Conservation (phyloP, 495 filamentous ascomycete genomes). For the Chaetomium fimeti region DNA sequence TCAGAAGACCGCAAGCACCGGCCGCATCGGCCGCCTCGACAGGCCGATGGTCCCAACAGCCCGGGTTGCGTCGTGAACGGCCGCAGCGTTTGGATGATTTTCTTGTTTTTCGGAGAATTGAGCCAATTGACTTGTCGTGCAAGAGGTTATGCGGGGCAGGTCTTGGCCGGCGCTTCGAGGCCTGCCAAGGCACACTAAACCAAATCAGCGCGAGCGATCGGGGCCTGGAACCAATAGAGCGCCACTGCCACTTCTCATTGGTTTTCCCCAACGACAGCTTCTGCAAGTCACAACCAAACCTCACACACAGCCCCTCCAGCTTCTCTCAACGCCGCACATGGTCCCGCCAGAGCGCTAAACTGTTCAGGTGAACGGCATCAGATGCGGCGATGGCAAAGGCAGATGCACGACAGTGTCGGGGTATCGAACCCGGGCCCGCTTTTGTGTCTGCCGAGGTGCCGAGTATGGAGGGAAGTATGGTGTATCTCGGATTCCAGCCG, state of each 20-base stretch:
- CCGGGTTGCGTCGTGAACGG: conserved; percentile 4
- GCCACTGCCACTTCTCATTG: conserved; percentile 18
- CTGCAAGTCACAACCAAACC: conserved; percentile 19
- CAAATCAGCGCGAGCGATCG: neutral
- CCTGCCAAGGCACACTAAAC: conserved; percentile 19
- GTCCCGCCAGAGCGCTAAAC: too few species aligned
- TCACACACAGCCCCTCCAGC: conserved; percentile 16
- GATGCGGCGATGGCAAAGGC: too few species aligned
- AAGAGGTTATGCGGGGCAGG: conserved; percentile 1
- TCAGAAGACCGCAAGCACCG: neutral
- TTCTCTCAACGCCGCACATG: neutral
- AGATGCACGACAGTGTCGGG: too few species aligned
- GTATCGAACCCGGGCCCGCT: too few species aligned
- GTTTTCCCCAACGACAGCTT: neutral
- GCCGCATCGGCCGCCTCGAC: neutral
- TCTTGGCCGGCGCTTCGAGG: conserved; percentile 30
- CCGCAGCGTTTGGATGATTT: conserved; percentile 1
- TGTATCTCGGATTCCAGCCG: too few species aligned
- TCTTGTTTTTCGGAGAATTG: neutral
- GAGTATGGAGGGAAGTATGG: too few species aligned
- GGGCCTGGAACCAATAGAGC: conserved; percentile 9
- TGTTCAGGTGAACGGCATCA: too few species aligned
- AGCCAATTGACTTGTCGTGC: neutral
- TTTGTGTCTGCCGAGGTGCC: too few species aligned
- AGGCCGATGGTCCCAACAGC: conserved; percentile 5